Evolutionary conservation across 371 early-diverging fungal genomes (phyloP), one percentile per base, ranked within the genome.

Genomic region (Chytridium lagenaria): DNA sequence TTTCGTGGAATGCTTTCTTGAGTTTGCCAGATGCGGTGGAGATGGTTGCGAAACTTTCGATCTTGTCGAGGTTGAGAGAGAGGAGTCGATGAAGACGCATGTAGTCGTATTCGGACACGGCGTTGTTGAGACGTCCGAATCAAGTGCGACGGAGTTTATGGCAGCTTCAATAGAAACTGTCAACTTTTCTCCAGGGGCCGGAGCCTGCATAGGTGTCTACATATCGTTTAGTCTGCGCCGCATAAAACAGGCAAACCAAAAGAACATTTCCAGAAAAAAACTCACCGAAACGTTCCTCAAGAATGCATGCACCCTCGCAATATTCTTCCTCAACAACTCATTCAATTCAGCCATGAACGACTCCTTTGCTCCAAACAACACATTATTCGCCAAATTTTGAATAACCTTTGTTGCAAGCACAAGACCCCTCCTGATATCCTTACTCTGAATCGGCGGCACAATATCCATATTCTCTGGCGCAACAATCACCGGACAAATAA

Each of bases 401-500:
- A 97, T 95, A 22, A 95, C 94, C 78, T 98, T 98, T 37, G 96
- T 95, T 28, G 92, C 91, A 55, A 97, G 85, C 61, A 97, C 78
- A 63, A 95, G 83, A 30, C 96, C 96, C 73, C 97, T 92, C 36
- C 93, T 90, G 19, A 94, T 80, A 38, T 93, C 89, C 59, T 85
- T 82, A 72, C 85, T 89, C 50, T 78, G 70, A 30, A 78, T 70
- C 16, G 77, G 77, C n/a, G 73, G 34, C 19, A 82, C 75, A 22
- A 84, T 44, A n/a, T 76, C 81, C 77, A 64, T 77, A 15, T 77
- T 68, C 61, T 90, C 90, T 2, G 98, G 98, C 0, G 95, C 89
- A 2, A 95, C 95, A 74, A 98, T 95, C 1, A 94, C 95, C 0
- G 98, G 98, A 72, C 96, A 95, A 71, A 97, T 88, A 89, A 97